Base-by-base conservation (phyloP, 2,329 filamentous ascomycete genomes). In the Aureobasidium zeae region DNA sequence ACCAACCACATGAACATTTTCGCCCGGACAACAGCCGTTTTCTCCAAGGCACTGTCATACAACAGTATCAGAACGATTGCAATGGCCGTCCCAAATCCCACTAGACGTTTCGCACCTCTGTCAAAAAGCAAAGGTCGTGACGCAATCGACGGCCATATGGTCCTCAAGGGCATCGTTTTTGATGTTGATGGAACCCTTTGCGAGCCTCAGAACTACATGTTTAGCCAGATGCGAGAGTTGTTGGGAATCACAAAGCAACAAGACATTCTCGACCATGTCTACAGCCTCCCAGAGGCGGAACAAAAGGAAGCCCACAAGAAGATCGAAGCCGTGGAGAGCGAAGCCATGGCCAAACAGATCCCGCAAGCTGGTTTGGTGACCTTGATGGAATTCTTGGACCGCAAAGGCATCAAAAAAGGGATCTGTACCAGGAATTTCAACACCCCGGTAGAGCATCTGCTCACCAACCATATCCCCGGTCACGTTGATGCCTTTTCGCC, bases 361-460 rank as follows among this genome's bases (percentile, higher is more conserved):
- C 81, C 89, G 2, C 89, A 95, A 61, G 80, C 85, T 0, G 89
- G 89, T 1, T 76, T 96, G 3, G 64, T 72, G 1, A 63, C 72
- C 20, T 72, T 98, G 39, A 94, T 96, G 84, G 66, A 76, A 45
- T 94, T 91, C 60, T 77, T 96, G 13, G 80, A 91, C 56, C 57
- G 64, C 5, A 72, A 73, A 20, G 62, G 65, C 5, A 61, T 95
- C 22, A 77, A 69, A 53, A 91, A 93, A 63, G 89, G 77, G 12
- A 87, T 96, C 51, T 95, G 88, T 66, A 96, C 91, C 2, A 76
- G 91, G 57, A 96, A 98, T 67, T 96, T 95, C 57, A 85, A 89
- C 55, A 68, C 75, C 6, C 86, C 86, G 5, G 85, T 91, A 1
- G 65, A 72, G 34, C 81, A 88, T 61, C 72, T 93, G 3, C 71